Conservation (phyloP, 208 protist genomes). For the Angomonas ambiguus region DNA sequence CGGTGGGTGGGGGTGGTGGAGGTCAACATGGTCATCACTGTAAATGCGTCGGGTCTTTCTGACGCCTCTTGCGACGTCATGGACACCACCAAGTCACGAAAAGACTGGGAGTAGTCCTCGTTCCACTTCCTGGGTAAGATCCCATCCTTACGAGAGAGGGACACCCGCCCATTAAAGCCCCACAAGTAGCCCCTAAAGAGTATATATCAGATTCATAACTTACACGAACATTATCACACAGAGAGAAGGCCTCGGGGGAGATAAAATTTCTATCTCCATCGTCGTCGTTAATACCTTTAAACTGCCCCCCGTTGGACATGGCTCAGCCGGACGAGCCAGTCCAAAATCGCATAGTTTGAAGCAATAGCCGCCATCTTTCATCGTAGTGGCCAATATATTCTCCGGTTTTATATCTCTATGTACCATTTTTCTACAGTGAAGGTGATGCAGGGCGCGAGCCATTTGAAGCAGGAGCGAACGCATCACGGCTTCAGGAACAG, state of each 20-base stretch:
- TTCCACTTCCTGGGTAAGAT: conserved; percentile 9
- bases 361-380: background rate
- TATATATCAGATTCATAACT: conserved; percentile 78
- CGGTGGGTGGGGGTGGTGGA: background rate
- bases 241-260: conserved; percentile 49
- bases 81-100: conserved; percentile 30
- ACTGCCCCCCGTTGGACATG: conserved; percentile 31
- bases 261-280: conserved; percentile 85
- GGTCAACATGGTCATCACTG: conserved; percentile 15
- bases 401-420: conserved; percentile 88
- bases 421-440: conserved; percentile 67
- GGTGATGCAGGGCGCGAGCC: conserved; percentile 53
- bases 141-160: conserved; percentile 26
- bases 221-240: conserved; percentile 16
- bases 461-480: conserved; percentile 63
- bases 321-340: conserved; percentile 42
- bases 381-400: conserved; percentile 43
- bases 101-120: conserved; percentile 25
- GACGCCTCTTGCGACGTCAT: conserved; percentile 31
- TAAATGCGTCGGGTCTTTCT: conserved; percentile 36
- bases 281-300: conserved; percentile 71
- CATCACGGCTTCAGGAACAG: conserved; percentile 44
- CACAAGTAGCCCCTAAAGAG: conserved; percentile 80
- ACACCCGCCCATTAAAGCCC: conserved; percentile 58
- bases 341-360: conserved; percentile 89